Percentiles rank a stretch among this genome's conserved stretches.
Conservation (phyloP, 73 alveolate genomes). For the Tetrahymena elliotti region DNA sequence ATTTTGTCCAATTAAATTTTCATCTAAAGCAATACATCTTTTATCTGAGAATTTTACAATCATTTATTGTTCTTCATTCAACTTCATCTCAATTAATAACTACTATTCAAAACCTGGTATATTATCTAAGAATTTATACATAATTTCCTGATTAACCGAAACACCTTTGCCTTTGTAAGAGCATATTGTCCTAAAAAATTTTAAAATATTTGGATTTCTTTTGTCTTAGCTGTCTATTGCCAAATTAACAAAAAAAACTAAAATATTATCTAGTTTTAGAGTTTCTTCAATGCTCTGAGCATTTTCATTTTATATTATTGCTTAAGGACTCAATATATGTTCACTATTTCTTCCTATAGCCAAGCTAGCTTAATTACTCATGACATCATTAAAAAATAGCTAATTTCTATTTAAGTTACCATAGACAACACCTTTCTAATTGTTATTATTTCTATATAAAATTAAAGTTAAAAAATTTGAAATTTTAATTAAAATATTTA, state of each 20-base stretch:
- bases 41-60: neutral
- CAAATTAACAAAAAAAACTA: neutral
- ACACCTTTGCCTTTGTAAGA: constrained; percentile 23
- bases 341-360: neutral
- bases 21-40: neutral
- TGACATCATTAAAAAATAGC: neutral
- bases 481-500: neutral
- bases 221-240: neutral
- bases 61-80: neutral
- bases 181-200: constrained; percentile 35
- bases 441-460: neutral
- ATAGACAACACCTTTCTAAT: neutral
- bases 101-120: constrained; percentile 3
- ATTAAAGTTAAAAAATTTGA: too few relatives aligned
- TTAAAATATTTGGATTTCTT: neutral
- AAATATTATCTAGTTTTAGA: neutral
- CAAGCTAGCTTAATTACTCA: neutral
- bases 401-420: neutral
- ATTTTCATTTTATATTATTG: neutral
- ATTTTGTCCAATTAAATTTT: neutral
- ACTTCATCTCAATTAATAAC: neutral
- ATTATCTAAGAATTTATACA: neutral
- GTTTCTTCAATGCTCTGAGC: neutral
- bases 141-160: constrained; percentile 34
- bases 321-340: neutral